phyloP scores from a whole-genome alignment of 129 eudicot genomes.

The Erigeron canadensis region DNA sequence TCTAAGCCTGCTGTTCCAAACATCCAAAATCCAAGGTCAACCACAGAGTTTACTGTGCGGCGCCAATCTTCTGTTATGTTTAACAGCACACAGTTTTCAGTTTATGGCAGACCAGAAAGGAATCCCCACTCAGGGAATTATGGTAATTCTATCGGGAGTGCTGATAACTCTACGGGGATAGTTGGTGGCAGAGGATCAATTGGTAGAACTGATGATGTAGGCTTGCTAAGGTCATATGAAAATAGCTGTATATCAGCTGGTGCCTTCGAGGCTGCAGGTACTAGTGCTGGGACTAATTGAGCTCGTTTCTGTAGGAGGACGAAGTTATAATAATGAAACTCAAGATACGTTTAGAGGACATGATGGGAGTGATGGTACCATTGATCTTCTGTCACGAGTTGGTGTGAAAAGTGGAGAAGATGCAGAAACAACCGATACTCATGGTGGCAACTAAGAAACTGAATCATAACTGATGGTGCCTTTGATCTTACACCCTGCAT shows the following conservation, averaged over 20 bases:
- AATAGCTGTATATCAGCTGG: background rate
- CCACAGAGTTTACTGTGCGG: constrained; percentile 3
- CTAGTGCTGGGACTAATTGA: constrained; percentile 6
- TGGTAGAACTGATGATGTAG: constrained; percentile 1
- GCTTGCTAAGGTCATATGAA: background rate
- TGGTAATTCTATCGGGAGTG: background rate
- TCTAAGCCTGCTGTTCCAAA: background rate
- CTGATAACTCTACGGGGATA: background rate
- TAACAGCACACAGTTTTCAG: background rate
- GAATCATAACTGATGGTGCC: constrained; percentile 11
- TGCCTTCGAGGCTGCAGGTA: background rate
- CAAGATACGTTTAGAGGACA: background rate
- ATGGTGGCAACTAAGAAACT: background rate
- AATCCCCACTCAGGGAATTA: background rate
- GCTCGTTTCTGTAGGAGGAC: constrained; percentile 10
- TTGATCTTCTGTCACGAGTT: constrained; percentile 28
- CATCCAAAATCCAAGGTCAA: constrained; percentile 12
- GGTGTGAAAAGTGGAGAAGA: constrained; percentile 19
- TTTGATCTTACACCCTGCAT: constrained; percentile 12
- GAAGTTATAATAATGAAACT: background rate
- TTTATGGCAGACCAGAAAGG: background rate
- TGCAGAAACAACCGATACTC: background rate
- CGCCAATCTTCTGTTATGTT: background rate
- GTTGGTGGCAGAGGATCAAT: background rate
- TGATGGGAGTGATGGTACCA: constrained; percentile 23